Evolutionary conservation across 495 filamentous ascomycete genomes (phyloP), one percentile per base, ranked within the genome.

Genomic region (Xylaria intraflava): DNA sequence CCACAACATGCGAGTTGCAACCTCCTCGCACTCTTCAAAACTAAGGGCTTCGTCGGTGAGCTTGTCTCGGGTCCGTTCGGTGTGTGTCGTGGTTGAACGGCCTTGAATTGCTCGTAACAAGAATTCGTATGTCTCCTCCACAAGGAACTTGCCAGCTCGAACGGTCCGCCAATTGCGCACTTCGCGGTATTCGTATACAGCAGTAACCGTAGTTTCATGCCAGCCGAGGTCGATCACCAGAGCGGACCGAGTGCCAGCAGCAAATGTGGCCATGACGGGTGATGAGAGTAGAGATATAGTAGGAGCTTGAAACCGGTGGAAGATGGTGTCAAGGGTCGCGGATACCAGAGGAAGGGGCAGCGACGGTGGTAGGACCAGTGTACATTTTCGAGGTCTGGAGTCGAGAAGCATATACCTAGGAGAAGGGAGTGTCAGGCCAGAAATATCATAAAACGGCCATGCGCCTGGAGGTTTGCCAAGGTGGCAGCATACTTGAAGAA

Each of bases 211-310:
- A 0, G 89, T 92, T 65, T 96, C 94, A 36, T 79, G 78, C 93
- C 93, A 97, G 49, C 92, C 92, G 31, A 98, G 73, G 64, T 97
- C 90, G 9, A 97, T 78, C 3, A 96, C 80, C 22, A 97, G 67
- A 2, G 83, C 87, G 16, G 87, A 83, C 11, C 93, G 84, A 46
- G 90, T 73, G 3, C 93, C 93, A 8, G 90, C 89, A 29, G 84
- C 86, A 4, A 88, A 80, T n/a, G 83, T 74, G 8, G 81, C 66
- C 68, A 90, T 82, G 11, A 88, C 72, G 1, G 90, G 81, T 6
- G 83, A 79, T 1, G 88, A 85, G 56, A 96, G 66, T 40, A 96
- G 75, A 6, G 87, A 90, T 48, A 96, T 78, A n/a, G 80, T 85
- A 0, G 92, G 88, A 31, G 86, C 76, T 52, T 89, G 85, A 67